Evolutionary conservation across 805 yeast species (phyloP).

Genomic region (Ascoidea tarda): DNA sequence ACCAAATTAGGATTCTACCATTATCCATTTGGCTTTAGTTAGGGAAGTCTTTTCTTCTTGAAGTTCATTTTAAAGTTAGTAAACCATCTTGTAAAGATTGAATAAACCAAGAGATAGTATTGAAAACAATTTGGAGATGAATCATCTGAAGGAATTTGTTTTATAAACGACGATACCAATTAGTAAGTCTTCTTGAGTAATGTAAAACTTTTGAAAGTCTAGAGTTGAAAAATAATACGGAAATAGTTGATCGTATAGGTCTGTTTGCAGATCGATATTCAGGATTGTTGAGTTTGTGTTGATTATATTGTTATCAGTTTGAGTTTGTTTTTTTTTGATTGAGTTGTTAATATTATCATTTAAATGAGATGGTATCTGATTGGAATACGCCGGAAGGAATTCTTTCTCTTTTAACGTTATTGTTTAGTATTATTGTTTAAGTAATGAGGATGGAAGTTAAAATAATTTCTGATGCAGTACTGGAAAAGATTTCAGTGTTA

Average conservation of each 20-base stretch:
- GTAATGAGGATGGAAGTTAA: conserved; percentile 71
- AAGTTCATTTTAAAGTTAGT: conserved; percentile 61
- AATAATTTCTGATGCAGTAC: conserved; percentile 61
- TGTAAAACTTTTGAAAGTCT: conserved; percentile 67
- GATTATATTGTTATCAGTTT: not conserved
- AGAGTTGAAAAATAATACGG: conserved; percentile 26
- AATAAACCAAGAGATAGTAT: conserved; percentile 53
- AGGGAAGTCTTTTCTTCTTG: conserved; percentile 53
- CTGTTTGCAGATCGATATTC: conserved; percentile 14
- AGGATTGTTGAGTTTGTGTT: not conserved
- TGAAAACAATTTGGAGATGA: conserved; percentile 40
- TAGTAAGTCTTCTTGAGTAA: conserved; percentile 91
- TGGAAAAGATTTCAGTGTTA: conserved; percentile 58
- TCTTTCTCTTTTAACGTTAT: too few species aligned
- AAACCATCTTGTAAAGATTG: conserved; percentile 75
- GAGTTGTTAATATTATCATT: not conserved
- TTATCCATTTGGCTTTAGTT: conserved; percentile 84
- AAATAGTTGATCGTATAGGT: conserved; percentile 29
- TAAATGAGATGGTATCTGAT: too few species aligned
- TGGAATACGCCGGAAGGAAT: too few species aligned
- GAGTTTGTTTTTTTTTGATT: not conserved
- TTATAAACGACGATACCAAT: conserved; percentile 87
- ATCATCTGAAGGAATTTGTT: conserved; percentile 30
- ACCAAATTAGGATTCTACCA: conserved; percentile 88
- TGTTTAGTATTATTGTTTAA: conserved; percentile 27